Percentiles rank a stretch among this genome's conserved stretches.
phyloP scores from a whole-genome alignment of 1,284 basidiomycete genomes.

The Taiwanofungus camphoratus region DNA sequence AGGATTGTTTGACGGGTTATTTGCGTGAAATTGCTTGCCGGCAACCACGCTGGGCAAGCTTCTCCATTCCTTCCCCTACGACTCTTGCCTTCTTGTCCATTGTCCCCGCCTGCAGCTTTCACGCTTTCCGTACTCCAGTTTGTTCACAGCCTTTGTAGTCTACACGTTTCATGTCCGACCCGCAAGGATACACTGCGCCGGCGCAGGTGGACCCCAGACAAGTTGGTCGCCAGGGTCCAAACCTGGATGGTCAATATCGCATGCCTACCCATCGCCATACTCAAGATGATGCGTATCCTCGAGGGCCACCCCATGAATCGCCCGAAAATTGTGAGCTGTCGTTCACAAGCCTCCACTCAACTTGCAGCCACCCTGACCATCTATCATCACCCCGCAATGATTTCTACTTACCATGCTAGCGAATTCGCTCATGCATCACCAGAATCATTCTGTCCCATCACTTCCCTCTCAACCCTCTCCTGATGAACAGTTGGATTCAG shows the following conservation, averaged over 20 bases:
- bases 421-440: constrained; percentile 20
- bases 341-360: constrained; percentile 2
- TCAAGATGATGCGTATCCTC: constrained; percentile 5
- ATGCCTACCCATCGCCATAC: constrained; percentile 11
- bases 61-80: too few species aligned
- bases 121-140: too few species aligned
- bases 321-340: constrained; percentile 18
- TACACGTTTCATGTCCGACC: constrained; percentile 14
- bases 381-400: constrained; percentile 3
- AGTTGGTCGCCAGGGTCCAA: constrained; percentile 16
- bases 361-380: constrained; percentile 9
- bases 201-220: constrained; percentile 13
- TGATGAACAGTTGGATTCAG: constrained; percentile 26
- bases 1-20: too few species aligned
- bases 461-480: constrained; percentile 33
- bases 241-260: constrained; percentile 15
- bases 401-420: constrained; percentile 12
- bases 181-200: constrained; percentile 11
- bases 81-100: too few species aligned
- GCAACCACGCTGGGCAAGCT: too few species aligned
- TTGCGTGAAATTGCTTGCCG: too few species aligned
- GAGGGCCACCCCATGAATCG: background rate
- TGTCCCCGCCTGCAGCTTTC: background rate
- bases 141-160: too few species aligned
- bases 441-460: constrained; percentile 37